These are phyloP conservation scores for Cymodocea nodosa DNA, from an alignment of 116 monocot genomes.

Conservation along the genomic window DNA sequence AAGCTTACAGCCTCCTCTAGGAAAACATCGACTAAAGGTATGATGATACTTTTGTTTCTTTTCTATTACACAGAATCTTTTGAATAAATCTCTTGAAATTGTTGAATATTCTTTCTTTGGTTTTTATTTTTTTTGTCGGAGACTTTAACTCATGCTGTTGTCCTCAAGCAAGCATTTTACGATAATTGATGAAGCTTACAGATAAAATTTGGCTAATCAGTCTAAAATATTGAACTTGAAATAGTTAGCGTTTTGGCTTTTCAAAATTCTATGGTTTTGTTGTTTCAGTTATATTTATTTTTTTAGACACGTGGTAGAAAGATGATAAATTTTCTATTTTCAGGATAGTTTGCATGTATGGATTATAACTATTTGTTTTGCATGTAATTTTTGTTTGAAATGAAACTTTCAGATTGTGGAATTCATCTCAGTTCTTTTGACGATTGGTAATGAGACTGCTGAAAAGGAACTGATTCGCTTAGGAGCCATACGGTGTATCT, in stretches of 20 bases:
- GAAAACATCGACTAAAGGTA: constrained; percentile 96
- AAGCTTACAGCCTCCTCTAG: constrained; percentile 70
- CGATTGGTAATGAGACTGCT: constrained; percentile 75
- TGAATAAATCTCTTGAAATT: too few species aligned
- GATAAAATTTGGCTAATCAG: too few species aligned
- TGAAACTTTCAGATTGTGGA: constrained; percentile 69
- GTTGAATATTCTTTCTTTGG: too few species aligned
- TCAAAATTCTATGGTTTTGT: too few species aligned
- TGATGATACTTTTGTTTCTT: not conserved
- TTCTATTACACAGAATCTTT: not conserved
- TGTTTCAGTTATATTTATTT: too few species aligned
- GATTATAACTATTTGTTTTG: not conserved
- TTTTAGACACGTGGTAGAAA: too few species aligned
- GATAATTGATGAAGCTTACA: too few species aligned
- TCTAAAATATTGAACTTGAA: too few species aligned
- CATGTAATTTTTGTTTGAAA: not conserved
- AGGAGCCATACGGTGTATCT: constrained; percentile 41
- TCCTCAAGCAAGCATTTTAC: too few species aligned
- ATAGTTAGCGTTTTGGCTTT: too few species aligned
- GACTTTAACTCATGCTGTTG: too few species aligned
- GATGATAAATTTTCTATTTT: not conserved
- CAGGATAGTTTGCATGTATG: not conserved
- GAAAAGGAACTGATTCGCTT: constrained; percentile 65
- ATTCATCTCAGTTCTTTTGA: constrained; percentile 91
- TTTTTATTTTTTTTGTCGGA: too few species aligned